phyloP scores from a whole-genome alignment of 306 rosid genomes.

The Prunus davidiana region DNA sequence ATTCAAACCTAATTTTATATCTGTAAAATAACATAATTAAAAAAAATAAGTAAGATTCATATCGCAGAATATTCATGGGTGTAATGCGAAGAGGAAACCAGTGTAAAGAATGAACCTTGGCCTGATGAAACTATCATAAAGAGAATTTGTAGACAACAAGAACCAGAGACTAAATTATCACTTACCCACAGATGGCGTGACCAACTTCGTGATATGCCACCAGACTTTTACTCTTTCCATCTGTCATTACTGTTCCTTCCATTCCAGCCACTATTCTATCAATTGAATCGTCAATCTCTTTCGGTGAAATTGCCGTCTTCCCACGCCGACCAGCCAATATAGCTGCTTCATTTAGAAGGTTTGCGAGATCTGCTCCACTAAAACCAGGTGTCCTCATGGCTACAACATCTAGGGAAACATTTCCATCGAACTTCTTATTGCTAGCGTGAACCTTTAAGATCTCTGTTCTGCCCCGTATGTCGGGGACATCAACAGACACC shows the following conservation, averaged over 20 bases:
- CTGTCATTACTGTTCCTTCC: slow-evolving; percentile 99
- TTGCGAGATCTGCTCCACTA: slow-evolving; percentile 98
- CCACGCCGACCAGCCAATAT: slow-evolving; percentile 96
- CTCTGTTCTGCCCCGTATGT: slow-evolving; percentile 89
- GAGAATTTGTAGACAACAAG: not conserved
- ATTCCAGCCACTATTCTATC: slow-evolving; percentile 99
- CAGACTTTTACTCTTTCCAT: slow-evolving; percentile 96
- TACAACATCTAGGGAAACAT: slow-evolving; percentile 83
- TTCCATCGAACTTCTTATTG: slow-evolving; percentile 83
- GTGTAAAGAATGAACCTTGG: too few relatives aligned
- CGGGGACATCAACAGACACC: slow-evolving; percentile 96
- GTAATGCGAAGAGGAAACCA: too few relatives aligned
- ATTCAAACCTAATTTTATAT: too few relatives aligned
- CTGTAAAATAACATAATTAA: too few relatives aligned
- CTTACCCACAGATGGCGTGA: slow-evolving; percentile 97
- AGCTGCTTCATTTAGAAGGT: slow-evolving; percentile 97
- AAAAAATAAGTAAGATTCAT: too few relatives aligned
- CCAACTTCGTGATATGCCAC: slow-evolving; percentile 99
- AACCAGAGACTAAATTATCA: not conserved
- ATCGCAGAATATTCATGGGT: too few relatives aligned
- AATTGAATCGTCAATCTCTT: slow-evolving; percentile 94
- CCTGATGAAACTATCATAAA: too few relatives aligned
- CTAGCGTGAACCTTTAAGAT: slow-evolving; percentile 90
- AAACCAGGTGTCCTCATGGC: slow-evolving; percentile 99
- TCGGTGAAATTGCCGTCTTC: slow-evolving; percentile 79